Percentiles rank a stretch among this genome's conserved stretches.
These are phyloP conservation scores for Ophiostoma ulmi DNA, from an alignment of 2,329 filamentous ascomycete species.

Conservation along the genomic window DNA sequence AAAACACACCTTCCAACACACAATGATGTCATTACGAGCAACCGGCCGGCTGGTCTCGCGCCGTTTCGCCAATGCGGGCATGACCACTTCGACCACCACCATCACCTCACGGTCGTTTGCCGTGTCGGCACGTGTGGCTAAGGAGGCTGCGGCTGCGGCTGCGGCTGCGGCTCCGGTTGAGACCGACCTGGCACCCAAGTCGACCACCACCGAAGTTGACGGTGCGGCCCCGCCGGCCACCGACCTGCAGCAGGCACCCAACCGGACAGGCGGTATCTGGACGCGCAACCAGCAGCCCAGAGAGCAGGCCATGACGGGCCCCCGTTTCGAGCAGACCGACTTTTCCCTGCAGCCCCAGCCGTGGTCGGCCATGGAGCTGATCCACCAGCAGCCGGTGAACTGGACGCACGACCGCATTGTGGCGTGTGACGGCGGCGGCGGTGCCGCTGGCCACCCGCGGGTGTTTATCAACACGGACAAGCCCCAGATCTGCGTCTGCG, in stretches of 20 bases:
- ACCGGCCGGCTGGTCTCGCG: conserved; percentile 41
- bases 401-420: conserved; percentile 83
- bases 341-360: conserved; percentile 85
- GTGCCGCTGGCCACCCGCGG: conserved; percentile 80
- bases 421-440: conserved; percentile 87
- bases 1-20: background rate
- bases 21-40: conserved; percentile 44
- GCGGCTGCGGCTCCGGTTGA: conserved; percentile 35
- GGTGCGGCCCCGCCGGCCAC: conserved; percentile 8
- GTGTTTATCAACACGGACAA: conserved; percentile 99
- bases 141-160: conserved; percentile 39
- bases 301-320: conserved; percentile 81
- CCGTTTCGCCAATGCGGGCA: conserved; percentile 28
- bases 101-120: conserved; percentile 41
- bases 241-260: conserved; percentile 69
- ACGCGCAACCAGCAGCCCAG: conserved; percentile 78
- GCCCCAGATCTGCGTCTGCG: conserved; percentile 80
- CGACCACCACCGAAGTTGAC: conserved; percentile 37
- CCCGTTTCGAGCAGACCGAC: conserved; percentile 94
- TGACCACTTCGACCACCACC: conserved; percentile 29
- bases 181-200: conserved; percentile 40
- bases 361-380: conserved; percentile 84
- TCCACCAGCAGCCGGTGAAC: conserved; percentile 89
- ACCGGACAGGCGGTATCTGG: conserved; percentile 71
- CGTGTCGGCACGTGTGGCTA: conserved; percentile 45